Base-by-base conservation (phyloP, 192 early-diverging fungal species). In the Dissophora globulifera region DNA sequence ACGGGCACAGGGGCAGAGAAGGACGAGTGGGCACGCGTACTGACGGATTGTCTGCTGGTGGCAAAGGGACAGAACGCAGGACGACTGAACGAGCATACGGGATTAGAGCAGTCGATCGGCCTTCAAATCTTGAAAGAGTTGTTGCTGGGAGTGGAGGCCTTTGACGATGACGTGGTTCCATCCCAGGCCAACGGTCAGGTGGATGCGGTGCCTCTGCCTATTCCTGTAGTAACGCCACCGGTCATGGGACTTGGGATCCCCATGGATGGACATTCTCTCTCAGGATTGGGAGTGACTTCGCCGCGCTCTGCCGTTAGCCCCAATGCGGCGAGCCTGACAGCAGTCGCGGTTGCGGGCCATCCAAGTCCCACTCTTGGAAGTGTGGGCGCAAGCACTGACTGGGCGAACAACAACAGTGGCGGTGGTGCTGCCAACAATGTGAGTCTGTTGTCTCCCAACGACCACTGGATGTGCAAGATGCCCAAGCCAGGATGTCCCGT, bases 121-220 rank as follows among this genome's bases (percentile, higher is more conserved):
- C 61, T 86, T 1, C 84, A 83, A 26, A 79, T 86, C 17, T 58
- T 86, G 13, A 81, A 80, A 31, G 84, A 86, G 42, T 46, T 69
- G 0, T 27, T 86, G 40, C 38, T 86, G 22, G 72, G 72, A 30
- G 72, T 76, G 0, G 72, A 76, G 42, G 51, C 51, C 13, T 78
- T 81, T 7, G 79, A 83, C 12, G 82, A 86, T 23, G 76, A 78
- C n/a, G 67, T 56, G 10, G 35, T 55, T 17, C 31, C 57, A 4
- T 31, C 51, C 35, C 56, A 59, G 33, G 19, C 49, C 31, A 67
- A 38, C 53, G 51, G 45, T 13, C 45, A 62, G 26, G 1, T 50
- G 8, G 67, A 50, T 13, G 53, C 58, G n/a, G 27, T 38, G 9
- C 47, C 49, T 13, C 15, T 55, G 11, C 57, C 54, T 1, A 29